Conservation (phyloP, 2,329 filamentous ascomycete genomes). For the Penicillium occitanis region DNA sequence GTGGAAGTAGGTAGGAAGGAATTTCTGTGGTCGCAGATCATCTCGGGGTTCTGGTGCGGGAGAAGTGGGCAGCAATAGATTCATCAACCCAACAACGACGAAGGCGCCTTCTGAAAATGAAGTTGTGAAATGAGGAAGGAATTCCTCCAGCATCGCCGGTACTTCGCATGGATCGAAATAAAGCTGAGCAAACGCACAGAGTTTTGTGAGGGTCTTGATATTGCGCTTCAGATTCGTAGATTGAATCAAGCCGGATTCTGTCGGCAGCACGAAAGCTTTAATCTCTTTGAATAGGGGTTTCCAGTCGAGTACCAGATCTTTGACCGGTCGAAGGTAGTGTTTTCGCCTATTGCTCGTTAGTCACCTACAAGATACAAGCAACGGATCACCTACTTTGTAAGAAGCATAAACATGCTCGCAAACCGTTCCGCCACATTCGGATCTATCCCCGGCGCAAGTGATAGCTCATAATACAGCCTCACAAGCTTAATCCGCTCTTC, state of each 20-base stretch:
- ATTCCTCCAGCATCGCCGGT: constrained; percentile 75
- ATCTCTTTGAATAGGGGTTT: constrained; percentile 87
- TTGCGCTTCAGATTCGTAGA: constrained; percentile 64
- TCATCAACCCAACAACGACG: constrained; percentile 84
- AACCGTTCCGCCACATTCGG: constrained; percentile 81
- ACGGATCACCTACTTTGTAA: constrained; percentile 70
- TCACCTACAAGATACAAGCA: background rate
- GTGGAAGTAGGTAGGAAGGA: constrained; percentile 92
- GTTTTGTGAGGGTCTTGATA: constrained; percentile 74
- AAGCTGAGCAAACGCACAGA: constrained; percentile 84
- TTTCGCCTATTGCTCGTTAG: constrained; percentile 64
- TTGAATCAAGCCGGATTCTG: constrained; percentile 68
- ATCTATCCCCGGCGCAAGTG: constrained; percentile 86
- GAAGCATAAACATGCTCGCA: constrained; percentile 89
- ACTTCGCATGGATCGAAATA: constrained; percentile 91
- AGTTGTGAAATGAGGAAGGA: constrained; percentile 85
- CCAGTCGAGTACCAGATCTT: constrained; percentile 92
- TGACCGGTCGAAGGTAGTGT: constrained; percentile 87
- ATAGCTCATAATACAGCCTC: constrained; percentile 90
- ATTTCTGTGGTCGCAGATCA: constrained; percentile 81
- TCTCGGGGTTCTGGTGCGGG: constrained; percentile 66
- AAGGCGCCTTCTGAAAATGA: constrained; percentile 91
- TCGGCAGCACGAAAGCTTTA: constrained; percentile 83
- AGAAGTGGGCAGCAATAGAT: constrained; percentile 81
- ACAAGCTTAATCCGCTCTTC: constrained; percentile 80